Conservation (phyloP, 139 green algal species). For the Edaphochlamys debaryana region DNA sequence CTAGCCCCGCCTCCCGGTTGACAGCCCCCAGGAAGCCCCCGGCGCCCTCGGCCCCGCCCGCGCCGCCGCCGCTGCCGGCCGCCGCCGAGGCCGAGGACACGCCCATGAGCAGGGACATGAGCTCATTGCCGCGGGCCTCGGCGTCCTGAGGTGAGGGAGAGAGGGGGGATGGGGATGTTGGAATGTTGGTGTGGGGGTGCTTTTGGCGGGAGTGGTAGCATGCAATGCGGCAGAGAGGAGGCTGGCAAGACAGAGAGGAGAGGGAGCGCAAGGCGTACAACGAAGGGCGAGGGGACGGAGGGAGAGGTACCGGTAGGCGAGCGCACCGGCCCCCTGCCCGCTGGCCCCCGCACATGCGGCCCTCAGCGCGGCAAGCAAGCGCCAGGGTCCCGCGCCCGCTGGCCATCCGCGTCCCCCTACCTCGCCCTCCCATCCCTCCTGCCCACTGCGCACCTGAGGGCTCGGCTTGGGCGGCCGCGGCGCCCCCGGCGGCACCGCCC, state of each 20-base stretch:
- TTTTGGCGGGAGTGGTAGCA: background rate
- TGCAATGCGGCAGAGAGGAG: background rate
- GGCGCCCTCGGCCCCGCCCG: background rate
- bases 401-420: too few relatives aligned
- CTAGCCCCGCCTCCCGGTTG: constrained; percentile 26
- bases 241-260: background rate
- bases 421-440: too few relatives aligned
- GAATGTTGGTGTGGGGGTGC: too few relatives aligned
- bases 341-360: too few relatives aligned
- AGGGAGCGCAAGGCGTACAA: too few relatives aligned
- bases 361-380: too few relatives aligned
- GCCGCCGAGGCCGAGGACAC: constrained; percentile 22
- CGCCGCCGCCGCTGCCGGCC: background rate
- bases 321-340: too few relatives aligned
- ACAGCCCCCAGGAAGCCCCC: constrained; percentile 16
- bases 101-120: constrained; percentile 69
- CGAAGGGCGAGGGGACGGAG: too few relatives aligned
- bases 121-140: constrained; percentile 61
- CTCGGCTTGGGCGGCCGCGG: background rate
- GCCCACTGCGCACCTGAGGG: constrained; percentile 14
- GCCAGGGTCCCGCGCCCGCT: too few relatives aligned
- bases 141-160: background rate
- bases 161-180: too few relatives aligned
- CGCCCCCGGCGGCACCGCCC: background rate
- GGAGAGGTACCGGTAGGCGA: too few relatives aligned